Percentiles rank a stretch among this genome's conserved stretches.
Evolutionary conservation across 2,329 filamentous ascomycete genomes (phyloP).

Genomic region (Orbilia oligospora): DNA sequence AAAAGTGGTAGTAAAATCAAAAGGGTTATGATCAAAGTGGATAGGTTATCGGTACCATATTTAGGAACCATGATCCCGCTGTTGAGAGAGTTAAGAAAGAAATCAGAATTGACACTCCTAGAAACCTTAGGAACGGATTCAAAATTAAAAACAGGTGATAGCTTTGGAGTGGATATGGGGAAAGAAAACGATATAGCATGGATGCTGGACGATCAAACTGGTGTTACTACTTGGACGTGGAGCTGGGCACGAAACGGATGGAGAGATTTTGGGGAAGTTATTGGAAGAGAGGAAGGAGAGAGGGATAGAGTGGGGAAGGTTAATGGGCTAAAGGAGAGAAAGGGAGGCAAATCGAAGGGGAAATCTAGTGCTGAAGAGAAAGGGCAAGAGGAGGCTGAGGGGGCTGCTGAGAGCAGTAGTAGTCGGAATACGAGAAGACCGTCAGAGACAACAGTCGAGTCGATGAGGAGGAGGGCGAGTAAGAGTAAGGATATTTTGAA

Average conservation of each 20-base stretch:
- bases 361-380: neutral
- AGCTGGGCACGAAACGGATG: slow-evolving; percentile 11
- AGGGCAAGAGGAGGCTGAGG: too few relatives aligned
- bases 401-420: too few relatives aligned
- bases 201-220: slow-evolving; percentile 31
- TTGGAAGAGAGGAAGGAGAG: slow-evolving; percentile 18
- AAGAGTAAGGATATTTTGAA: slow-evolving; percentile 32
- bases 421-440: neutral
- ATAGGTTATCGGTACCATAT: slow-evolving; percentile 28
- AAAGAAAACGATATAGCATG: slow-evolving; percentile 34
- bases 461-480: slow-evolving; percentile 22
- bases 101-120: neutral
- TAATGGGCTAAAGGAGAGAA: slow-evolving; percentile 16
- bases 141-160: neutral
- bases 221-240: slow-evolving; percentile 29
- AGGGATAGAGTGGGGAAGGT: slow-evolving; percentile 11
- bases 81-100: slow-evolving; percentile 20
- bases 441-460: neutral
- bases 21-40: slow-evolving; percentile 11
- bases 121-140: neutral
- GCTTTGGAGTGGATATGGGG: slow-evolving; percentile 14
- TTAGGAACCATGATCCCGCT: slow-evolving; percentile 1
- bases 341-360: slow-evolving; percentile 8
- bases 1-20: neutral
- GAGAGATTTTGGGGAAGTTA: slow-evolving; percentile 8